Conservation (phyloP, 768 basidiomycete species). For the Boletus sp. region DNA sequence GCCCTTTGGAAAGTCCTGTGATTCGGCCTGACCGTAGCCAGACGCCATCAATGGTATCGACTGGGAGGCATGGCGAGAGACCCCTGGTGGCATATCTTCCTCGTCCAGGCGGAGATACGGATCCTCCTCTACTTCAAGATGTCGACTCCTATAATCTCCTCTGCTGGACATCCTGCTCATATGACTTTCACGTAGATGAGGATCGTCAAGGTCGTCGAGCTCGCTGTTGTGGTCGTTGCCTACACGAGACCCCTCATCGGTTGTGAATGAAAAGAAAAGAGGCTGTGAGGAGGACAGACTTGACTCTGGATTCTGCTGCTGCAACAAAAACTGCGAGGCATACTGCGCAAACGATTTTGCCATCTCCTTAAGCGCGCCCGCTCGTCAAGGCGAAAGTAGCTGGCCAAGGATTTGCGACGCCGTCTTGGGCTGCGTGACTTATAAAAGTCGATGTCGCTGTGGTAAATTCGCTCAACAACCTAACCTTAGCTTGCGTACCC, state of each 20-base stretch:
- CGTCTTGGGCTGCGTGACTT: conserved; percentile 13
- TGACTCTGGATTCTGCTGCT: conserved; percentile 49
- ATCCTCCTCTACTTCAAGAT: conserved; percentile 53
- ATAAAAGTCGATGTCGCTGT: conserved; percentile 9
- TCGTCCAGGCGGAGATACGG: conserved; percentile 76
- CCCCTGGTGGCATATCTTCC: conserved; percentile 48
- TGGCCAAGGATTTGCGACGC: conserved; percentile 2
- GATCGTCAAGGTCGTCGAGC: conserved; percentile 74
- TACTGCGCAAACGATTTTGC: conserved; percentile 77
- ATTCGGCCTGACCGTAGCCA: conserved; percentile 33
- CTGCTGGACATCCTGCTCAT: conserved; percentile 33
- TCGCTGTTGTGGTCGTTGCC: conserved; percentile 47
- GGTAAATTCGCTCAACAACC: conserved; percentile 20
- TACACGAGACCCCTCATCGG: conserved; percentile 60
- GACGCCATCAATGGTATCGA: conserved; percentile 38
- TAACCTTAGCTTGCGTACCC: conserved; percentile 22
- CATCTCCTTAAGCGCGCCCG: conserved; percentile 32
- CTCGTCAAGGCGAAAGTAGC: conserved; percentile 16
- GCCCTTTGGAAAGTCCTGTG: conserved; percentile 44
- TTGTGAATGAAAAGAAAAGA: conserved; percentile 86
- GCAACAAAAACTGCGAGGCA: conserved; percentile 77
- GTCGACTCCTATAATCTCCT: conserved; percentile 27
- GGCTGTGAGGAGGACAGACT: conserved; percentile 66
- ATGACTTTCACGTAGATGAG: conserved; percentile 51
- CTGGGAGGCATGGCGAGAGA: conserved; percentile 34